Base-by-base conservation (phyloP, 2,329 filamentous ascomycete genomes). In the Akanthomyces lecanii region DNA sequence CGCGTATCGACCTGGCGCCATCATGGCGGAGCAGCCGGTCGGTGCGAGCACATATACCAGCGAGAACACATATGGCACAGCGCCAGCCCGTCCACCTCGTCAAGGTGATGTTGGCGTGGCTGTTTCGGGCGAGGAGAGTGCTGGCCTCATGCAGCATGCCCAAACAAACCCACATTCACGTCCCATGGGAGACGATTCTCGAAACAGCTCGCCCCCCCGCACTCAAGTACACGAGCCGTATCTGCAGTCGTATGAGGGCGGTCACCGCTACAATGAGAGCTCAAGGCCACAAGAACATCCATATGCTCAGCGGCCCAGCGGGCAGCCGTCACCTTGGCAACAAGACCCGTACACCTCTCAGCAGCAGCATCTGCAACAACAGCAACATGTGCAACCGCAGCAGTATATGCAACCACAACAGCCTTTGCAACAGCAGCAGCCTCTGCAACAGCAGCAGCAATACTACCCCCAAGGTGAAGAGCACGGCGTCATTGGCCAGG, bases 61-160 rank as follows among this genome's bases (percentile, higher is more conserved):
- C 2, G 71, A 69, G 36, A 69, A 78, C 64, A 78, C 77, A 65
- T 74, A 76, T 53, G 71, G 73, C 48, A 74, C 8, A 16, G 16
- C 63, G 71, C 64, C 69, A 66, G 18, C 72, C 71, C 60, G 71
- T 69, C 63, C 54, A 70, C 44, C 67, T 66, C 44, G 59, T 58
- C 23, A 62, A 66, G 38, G 65, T 67, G 18, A 63, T 6, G 51
- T 47, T 40, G 50, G 67, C 63, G 59, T 70, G 21, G 38, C 64
- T 63, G 44, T 68, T 63, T 42, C 36, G 18, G 65, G 66, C 30
- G 76, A 78, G 23, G 77, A 83, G 70, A 77, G 73, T 40, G 74
- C 73, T 4, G 79, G 79, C 2, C 74, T 82, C 38, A 78, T 81
- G 62, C 76, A 76, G 1, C 61, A 74, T 54, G 72, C 72, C 2